Evolutionary conservation across 768 basidiomycete species (phyloP).

Genomic region (Paxillus involutus): DNA sequence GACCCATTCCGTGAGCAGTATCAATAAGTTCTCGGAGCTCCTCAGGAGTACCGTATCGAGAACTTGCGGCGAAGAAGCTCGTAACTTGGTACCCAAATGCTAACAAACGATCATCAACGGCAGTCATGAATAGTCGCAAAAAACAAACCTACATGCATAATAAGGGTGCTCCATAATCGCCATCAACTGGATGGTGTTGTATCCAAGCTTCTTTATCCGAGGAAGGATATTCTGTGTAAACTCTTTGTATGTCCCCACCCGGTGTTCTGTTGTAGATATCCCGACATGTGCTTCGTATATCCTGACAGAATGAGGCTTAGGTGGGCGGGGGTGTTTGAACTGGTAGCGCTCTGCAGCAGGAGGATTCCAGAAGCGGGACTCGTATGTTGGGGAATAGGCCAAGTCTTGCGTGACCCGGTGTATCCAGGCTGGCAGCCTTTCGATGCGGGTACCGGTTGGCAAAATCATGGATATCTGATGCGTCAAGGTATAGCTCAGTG

Average conservation of each 20-base stretch:
- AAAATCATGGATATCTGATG: slow-evolving; percentile 88
- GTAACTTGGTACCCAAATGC: slow-evolving; percentile 99
- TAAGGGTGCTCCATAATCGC: slow-evolving; percentile 98
- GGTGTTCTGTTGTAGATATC: slow-evolving; percentile 83
- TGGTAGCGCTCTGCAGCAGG: slow-evolving; percentile 66
- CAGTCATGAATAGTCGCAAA: neutral
- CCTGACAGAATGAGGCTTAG: slow-evolving; percentile 61
- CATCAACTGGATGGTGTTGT: slow-evolving; percentile 98
- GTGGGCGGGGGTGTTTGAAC: slow-evolving; percentile 78
- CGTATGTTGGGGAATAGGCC: slow-evolving; percentile 84
- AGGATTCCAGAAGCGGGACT: slow-evolving; percentile 99
- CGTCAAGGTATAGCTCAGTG: neutral
- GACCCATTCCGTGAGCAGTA: slow-evolving; percentile 89
- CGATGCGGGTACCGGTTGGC: slow-evolving; percentile 77
- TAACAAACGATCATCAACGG: slow-evolving; percentile 29
- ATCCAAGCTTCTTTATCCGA: slow-evolving; percentile 87
- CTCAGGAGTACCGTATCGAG: slow-evolving; percentile 94
- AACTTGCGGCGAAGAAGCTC: slow-evolving; percentile 94
- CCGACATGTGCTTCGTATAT: slow-evolving; percentile 99
- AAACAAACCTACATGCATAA: slow-evolving; percentile 76
- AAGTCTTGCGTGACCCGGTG: slow-evolving; percentile 94
- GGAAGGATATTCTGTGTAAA: slow-evolving; percentile 85
- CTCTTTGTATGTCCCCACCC: slow-evolving; percentile 95
- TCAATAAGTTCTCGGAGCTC: slow-evolving; percentile 95
- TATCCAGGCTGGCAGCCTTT: slow-evolving; percentile 94